Conservation (phyloP, 176 grass and related monocot species). For the Carex scoparia region DNA sequence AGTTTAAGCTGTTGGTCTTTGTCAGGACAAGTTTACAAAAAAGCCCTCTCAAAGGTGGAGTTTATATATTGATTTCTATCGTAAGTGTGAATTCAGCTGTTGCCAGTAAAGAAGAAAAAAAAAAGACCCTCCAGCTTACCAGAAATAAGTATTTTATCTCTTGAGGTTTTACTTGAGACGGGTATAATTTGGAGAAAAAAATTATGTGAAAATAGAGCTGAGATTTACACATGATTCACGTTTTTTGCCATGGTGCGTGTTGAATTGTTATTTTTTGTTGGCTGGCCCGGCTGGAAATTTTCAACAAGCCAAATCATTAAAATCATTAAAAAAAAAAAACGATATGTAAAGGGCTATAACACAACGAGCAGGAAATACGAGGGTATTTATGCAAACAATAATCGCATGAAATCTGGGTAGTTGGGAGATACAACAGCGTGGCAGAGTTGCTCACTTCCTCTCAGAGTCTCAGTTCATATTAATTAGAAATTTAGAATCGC, state of each 20-base stretch:
- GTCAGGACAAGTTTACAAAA: neutral
- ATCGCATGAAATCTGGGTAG: neutral
- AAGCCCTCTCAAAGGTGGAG: neutral
- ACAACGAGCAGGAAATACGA: neutral
- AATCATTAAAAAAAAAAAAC: too few relatives aligned
- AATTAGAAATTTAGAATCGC: neutral
- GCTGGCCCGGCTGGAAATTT: too few relatives aligned
- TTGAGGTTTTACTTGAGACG: neutral
- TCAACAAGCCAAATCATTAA: too few relatives aligned
- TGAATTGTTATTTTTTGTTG: too few relatives aligned
- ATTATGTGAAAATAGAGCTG: neutral
- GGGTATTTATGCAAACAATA: neutral
- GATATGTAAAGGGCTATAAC: neutral
- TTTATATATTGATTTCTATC: neutral
- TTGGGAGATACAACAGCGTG: conserved; percentile 5
- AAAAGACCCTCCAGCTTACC: neutral
- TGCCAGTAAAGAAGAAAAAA: neutral
- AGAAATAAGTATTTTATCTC: neutral
- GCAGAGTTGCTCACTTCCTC: neutral
- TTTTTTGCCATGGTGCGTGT: too few relatives aligned
- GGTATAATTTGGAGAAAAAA: neutral
- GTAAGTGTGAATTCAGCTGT: neutral
- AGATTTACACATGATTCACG: too few relatives aligned
- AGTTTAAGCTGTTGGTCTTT: neutral
- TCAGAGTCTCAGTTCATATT: neutral